These are phyloP conservation scores for Mycena venus DNA, from an alignment of 768 basidiomycete genomes.

Conservation along the genomic window DNA sequence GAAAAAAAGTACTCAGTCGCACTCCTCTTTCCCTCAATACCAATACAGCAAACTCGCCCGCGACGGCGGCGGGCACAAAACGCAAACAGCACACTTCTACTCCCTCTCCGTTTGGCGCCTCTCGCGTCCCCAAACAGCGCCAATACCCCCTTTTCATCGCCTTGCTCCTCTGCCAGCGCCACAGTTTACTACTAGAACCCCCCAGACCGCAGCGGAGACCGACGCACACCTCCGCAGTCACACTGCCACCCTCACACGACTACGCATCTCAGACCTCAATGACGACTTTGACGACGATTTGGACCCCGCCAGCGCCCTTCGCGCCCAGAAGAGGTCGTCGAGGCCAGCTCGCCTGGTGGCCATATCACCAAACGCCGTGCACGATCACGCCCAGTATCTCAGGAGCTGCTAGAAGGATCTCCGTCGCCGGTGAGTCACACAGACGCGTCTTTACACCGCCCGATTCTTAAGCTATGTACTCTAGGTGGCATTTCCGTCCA, in stretches of 20 bases:
- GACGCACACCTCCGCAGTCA: slow-evolving; percentile 40
- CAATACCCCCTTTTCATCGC: slow-evolving; percentile 49
- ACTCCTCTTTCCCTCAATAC: slow-evolving; percentile 57
- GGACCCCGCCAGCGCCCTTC: slow-evolving; percentile 8
- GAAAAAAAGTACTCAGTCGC: slow-evolving; percentile 60
- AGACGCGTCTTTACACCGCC: slow-evolving; percentile 1
- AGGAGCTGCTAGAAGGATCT: slow-evolving; percentile 70
- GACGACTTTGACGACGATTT: slow-evolving; percentile 54
- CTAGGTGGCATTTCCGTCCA: slow-evolving; percentile 56
- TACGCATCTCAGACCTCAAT: slow-evolving; percentile 58
- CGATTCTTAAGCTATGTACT: neutral
- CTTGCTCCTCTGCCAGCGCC: slow-evolving; percentile 53
- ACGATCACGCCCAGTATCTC: slow-evolving; percentile 77
- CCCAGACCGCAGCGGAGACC: slow-evolving; percentile 49
- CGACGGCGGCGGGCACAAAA: slow-evolving; percentile 64
- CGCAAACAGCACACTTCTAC: slow-evolving; percentile 70
- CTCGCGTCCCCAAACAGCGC: slow-evolving; percentile 63
- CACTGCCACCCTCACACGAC: slow-evolving; percentile 56
- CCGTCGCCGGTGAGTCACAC: slow-evolving; percentile 58
- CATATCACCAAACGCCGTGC: slow-evolving; percentile 83
- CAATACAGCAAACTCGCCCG: slow-evolving; percentile 18
- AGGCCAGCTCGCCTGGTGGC: slow-evolving; percentile 81
- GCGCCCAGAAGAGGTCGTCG: slow-evolving; percentile 68
- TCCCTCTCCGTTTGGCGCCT: slow-evolving; percentile 65
- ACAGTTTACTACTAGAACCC: slow-evolving; percentile 47